Conservation (phyloP, 2,329 filamentous ascomycete species). For the Pseudogymnoascus sp. region DNA sequence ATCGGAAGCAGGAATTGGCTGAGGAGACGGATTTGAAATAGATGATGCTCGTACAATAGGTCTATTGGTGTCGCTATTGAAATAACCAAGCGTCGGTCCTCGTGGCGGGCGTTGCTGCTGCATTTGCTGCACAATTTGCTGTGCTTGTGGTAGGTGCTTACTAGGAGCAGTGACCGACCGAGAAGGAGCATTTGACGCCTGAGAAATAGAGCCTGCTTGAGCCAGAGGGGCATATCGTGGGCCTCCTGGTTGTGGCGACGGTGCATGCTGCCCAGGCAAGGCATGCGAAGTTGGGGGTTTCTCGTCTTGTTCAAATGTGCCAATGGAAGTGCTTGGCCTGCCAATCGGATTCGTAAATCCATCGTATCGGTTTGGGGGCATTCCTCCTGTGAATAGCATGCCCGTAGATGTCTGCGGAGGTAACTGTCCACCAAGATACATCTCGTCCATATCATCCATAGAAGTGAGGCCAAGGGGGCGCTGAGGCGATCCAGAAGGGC, state of each 20-base stretch:
- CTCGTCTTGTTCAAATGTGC: slow-evolving; percentile 2
- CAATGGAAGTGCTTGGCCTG: slow-evolving; percentile 2
- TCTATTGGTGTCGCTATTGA: slow-evolving; percentile 19
- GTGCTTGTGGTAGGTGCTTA: slow-evolving; percentile 24
- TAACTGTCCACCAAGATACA: slow-evolving; percentile 18
- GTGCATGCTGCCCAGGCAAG: slow-evolving; percentile 22
- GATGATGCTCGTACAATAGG: slow-evolving; percentile 7
- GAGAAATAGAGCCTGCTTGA: slow-evolving; percentile 29
- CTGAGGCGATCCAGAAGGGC: slow-evolving; percentile 34
- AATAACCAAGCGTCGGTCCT: slow-evolving; percentile 28
- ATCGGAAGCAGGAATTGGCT: slow-evolving; percentile 13
- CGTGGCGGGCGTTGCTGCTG: slow-evolving; percentile 19
- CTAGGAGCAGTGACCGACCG: slow-evolving; percentile 23
- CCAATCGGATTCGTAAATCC: neutral
- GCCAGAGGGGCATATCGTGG: slow-evolving; percentile 28
- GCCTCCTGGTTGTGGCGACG: slow-evolving; percentile 23
- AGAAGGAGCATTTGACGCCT: slow-evolving; percentile 21
- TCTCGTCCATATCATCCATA: slow-evolving; percentile 40
- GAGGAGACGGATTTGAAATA: slow-evolving; percentile 16
- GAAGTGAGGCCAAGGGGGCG: slow-evolving; percentile 44
- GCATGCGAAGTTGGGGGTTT: slow-evolving; percentile 12
- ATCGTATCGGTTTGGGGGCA: slow-evolving; percentile 1
- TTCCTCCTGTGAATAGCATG: neutral
- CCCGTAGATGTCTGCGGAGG: slow-evolving; percentile 18
- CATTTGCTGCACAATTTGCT: slow-evolving; percentile 14